Evolutionary conservation across 78 protist genomes (phyloP).

Genomic region (Dictyostelium citrinum): DNA sequence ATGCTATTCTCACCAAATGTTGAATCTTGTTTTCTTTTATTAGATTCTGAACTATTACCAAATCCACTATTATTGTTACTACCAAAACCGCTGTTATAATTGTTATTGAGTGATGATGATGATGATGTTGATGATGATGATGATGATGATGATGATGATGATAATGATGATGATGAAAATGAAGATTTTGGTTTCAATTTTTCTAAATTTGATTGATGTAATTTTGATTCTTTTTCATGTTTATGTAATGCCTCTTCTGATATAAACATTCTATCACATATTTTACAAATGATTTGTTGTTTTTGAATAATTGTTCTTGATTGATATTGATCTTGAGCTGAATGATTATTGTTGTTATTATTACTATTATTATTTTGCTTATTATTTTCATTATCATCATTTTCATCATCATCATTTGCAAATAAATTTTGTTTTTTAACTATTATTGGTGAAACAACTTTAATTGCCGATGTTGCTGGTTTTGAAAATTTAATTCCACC

Average conservation of each 20-base stretch:
- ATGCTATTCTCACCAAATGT: constrained; percentile 60
- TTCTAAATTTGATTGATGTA: constrained; percentile 35
- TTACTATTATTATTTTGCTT: neutral
- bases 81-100: neutral
- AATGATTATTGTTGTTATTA: neutral
- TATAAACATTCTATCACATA: constrained; percentile 44
- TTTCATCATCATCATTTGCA: neutral
- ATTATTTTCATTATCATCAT: neutral
- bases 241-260: constrained; percentile 31
- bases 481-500: constrained; percentile 32
- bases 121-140: neutral
- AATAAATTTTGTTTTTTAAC: constrained; percentile 14
- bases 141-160: neutral
- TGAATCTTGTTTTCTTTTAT: neutral
- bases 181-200: neutral
- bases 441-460: constrained; percentile 47
- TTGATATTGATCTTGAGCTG: neutral
- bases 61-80: neutral
- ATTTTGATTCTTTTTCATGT: constrained; percentile 65
- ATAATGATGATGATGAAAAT: neutral
- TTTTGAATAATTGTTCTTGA: neutral
- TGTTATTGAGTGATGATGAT: neutral
- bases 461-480: constrained; percentile 13
- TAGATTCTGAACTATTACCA: neutral
- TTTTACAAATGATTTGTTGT: constrained; percentile 13